A percentile compares a stretch with the other conserved stretches of the same genome.
phyloP scores from a whole-genome alignment of 1,284 basidiomycete genomes.

The Moniliella sp. region DNA sequence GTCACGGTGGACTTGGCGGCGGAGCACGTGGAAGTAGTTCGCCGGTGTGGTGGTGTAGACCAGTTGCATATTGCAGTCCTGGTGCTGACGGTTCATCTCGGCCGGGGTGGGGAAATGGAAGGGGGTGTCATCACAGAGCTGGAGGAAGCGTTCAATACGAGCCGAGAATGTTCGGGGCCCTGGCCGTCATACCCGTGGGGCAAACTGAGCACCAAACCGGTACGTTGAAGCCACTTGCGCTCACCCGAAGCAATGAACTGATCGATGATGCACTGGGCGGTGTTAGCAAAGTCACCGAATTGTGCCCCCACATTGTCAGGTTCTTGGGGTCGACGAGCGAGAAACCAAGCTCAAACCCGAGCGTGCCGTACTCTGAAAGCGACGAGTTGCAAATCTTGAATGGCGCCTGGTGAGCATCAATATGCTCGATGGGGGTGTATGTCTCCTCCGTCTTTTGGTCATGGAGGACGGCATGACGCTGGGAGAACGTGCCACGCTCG shows the following conservation, averaged over 20 bases:
- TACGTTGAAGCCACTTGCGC: constrained; percentile 38
- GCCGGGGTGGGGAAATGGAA: constrained; percentile 57
- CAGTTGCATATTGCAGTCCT: constrained; percentile 91
- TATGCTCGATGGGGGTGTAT: constrained; percentile 48
- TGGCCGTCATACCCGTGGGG: constrained; percentile 46
- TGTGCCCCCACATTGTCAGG: constrained; percentile 70
- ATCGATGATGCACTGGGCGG: constrained; percentile 59
- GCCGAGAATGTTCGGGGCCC: constrained; percentile 60
- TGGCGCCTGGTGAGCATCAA: constrained; percentile 72
- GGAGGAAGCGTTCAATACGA: constrained; percentile 43
- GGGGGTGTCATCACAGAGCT: constrained; percentile 1
- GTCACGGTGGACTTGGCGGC: constrained; percentile 59
- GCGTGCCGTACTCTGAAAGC: constrained; percentile 11
- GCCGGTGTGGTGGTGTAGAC: constrained; percentile 65
- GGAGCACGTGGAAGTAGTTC: constrained; percentile 67
- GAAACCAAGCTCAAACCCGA: constrained; percentile 61
- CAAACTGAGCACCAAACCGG: constrained; percentile 10
- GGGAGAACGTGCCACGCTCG: constrained; percentile 37
- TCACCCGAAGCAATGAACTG: constrained; percentile 62
- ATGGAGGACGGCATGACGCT: constrained; percentile 61
- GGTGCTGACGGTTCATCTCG: constrained; percentile 81
- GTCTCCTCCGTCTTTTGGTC: constrained; percentile 53
- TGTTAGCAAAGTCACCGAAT: constrained; percentile 71
- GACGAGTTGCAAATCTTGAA: constrained; percentile 40
- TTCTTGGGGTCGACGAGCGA: constrained; percentile 58